Conservation (phyloP, 441 rosid genomes). For the Populus trichocarpa region DNA sequence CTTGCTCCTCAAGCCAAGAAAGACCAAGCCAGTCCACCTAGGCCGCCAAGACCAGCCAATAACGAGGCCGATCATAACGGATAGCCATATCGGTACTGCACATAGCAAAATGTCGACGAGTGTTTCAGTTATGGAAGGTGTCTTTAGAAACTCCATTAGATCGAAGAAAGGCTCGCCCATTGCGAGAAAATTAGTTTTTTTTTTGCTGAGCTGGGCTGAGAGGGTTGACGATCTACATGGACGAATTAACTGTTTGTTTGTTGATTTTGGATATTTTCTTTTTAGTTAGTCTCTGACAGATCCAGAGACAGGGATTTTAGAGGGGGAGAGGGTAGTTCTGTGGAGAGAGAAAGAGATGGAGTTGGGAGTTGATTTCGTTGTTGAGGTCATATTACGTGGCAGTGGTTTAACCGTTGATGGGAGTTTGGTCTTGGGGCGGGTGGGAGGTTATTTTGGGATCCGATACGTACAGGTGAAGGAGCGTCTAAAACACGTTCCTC, state of each 20-base stretch:
- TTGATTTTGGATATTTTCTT: background rate
- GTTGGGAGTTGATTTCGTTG: constrained; percentile 19
- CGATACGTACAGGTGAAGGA: background rate
- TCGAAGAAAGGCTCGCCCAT: constrained; percentile 74
- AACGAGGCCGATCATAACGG: constrained; percentile 89
- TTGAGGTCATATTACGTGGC: background rate
- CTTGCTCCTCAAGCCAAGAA: constrained; percentile 74
- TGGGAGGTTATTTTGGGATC: background rate
- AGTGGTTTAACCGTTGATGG: background rate
- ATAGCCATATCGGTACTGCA: constrained; percentile 97
- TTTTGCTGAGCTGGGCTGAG: background rate
- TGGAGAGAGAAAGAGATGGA: background rate
- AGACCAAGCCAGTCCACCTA: constrained; percentile 91
- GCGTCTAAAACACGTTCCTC: background rate
- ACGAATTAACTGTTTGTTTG: background rate
- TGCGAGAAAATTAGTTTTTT: constrained; percentile 8
- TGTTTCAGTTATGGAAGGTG: constrained; percentile 77
- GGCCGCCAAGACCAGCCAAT: constrained; percentile 99
- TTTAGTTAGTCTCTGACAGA: constrained; percentile 1
- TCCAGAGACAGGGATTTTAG: background rate
- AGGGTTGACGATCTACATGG: constrained; percentile 24
- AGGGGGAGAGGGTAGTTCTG: background rate
- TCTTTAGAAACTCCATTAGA: constrained; percentile 59
- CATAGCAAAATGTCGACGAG: constrained; percentile 93
- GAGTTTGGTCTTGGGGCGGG: background rate